These are phyloP conservation scores for Phytophthora tentaculata DNA, from an alignment of 352 stramenopile genomes.

Conservation along the genomic window DNA sequence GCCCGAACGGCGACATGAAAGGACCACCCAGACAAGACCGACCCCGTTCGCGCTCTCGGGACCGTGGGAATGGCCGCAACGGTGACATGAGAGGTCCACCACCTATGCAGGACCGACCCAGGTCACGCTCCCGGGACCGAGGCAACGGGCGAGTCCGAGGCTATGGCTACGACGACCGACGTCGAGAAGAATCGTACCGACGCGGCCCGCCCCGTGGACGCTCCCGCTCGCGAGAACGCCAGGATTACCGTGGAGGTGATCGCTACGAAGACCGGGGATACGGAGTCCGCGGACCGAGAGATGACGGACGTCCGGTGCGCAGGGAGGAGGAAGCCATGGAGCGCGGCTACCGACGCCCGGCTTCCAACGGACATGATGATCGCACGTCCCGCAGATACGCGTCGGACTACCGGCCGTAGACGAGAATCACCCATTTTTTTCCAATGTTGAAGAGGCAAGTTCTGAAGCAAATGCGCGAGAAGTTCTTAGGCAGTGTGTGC, in stretches of 20 bases:
- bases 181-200: slow-evolving; percentile 29
- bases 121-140: slow-evolving; percentile 34
- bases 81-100: slow-evolving; percentile 22
- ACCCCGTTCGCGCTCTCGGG: slow-evolving; percentile 36
- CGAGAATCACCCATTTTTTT: slow-evolving; percentile 6
- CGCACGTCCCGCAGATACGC: slow-evolving; percentile 58
- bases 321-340: slow-evolving; percentile 40
- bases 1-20: slow-evolving; percentile 19
- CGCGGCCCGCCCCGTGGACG: slow-evolving; percentile 22
- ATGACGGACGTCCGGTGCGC: slow-evolving; percentile 29
- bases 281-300: slow-evolving; percentile 21
- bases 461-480: slow-evolving; percentile 11
- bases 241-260: slow-evolving; percentile 33
- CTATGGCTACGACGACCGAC: slow-evolving; percentile 19
- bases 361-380: slow-evolving; percentile 59
- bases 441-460: slow-evolving; percentile 11
- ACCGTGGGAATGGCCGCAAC: slow-evolving; percentile 17
- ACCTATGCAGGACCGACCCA: slow-evolving; percentile 26
- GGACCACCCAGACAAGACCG: slow-evolving; percentile 22
- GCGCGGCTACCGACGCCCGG: slow-evolving; percentile 46
- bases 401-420: slow-evolving; percentile 53
- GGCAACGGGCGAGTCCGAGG: slow-evolving; percentile 24
- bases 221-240: slow-evolving; percentile 36
- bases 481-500: not conserved
- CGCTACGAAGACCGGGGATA: slow-evolving; percentile 51